Evolutionary conservation across 208 protist genomes (phyloP), one percentile per base, ranked within the genome.

Genomic region (Trichomonas tenax): DNA sequence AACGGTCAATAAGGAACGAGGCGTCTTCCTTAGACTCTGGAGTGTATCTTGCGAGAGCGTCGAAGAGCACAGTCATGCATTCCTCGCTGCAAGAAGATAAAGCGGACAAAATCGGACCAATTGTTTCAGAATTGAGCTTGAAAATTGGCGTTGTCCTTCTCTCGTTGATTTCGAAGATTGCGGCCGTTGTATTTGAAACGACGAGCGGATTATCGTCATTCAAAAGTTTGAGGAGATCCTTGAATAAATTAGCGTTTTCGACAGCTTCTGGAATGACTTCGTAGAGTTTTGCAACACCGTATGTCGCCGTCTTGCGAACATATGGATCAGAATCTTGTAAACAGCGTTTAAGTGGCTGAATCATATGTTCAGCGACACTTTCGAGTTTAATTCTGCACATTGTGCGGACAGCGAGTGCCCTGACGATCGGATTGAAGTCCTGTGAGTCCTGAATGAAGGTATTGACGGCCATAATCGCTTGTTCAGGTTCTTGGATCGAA

Each of bases 31-130:
- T 17, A n/a, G 96, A 96, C 34, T 40, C 58, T 23, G 97, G 96
- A 6, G 11, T 48, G 90, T 89, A 97, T 81, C 97, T 96, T 0
- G 98, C 97, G 26, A 99, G 96, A 34, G 99, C 97, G 97, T 99
- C 99, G 15, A 99, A 97, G 84, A 99, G 98, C 96, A 98, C 99
- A 90, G 99, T 97, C 97, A 99, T 99, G 11, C 99, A 99, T 99
- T 99, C 98, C 97, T 99, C 99, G 8, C 98, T 99, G 97, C 98
- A 99, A 90, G 99, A 98, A 44, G 99, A 98, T 21, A 99, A 97
- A 41, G 98, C 98, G 41, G 98, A 97, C 14, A 99, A 97, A 9
- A 99, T 97, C 82, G 99, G 99, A 31, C 98, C 98, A 31, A 99
- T 96, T 95, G 97, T 98, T 26, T 97, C 97, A 63, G 44, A 26